Evolutionary conservation across 1,139 yeast genomes (phyloP).

Genomic region (Wickerhamomyces sp.): DNA sequence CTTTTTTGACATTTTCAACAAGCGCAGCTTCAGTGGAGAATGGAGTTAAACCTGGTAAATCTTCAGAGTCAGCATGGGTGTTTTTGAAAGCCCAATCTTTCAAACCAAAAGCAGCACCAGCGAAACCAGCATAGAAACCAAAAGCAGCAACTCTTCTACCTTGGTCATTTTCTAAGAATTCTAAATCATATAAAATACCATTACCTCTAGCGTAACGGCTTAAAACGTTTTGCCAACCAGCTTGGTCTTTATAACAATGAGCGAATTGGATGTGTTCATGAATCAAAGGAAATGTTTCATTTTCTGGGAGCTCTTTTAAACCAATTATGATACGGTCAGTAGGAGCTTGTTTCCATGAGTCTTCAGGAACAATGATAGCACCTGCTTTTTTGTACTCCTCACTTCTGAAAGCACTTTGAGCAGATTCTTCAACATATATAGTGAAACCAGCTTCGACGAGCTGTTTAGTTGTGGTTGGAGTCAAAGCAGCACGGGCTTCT

Average conservation of each 20-base stretch:
- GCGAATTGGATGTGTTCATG: constrained; percentile 98
- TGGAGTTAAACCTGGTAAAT: constrained; percentile 74
- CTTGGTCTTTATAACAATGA: constrained; percentile 97
- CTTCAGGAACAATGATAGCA: constrained; percentile 84
- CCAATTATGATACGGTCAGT: constrained; percentile 86
- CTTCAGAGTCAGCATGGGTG: constrained; percentile 57
- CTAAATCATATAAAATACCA: constrained; percentile 88
- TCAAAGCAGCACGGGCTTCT: constrained; percentile 95
- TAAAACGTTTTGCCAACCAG: constrained; percentile 92
- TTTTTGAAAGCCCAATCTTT: constrained; percentile 94
- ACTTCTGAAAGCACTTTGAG: constrained; percentile 73
- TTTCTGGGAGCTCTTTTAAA: constrained; percentile 90
- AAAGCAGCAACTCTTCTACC: constrained; percentile 99
- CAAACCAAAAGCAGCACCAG: constrained; percentile 96
- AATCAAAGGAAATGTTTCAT: constrained; percentile 81
- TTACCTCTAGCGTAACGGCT: constrained; percentile 86
- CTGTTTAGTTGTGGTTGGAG: constrained; percentile 85
- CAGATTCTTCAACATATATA: constrained; percentile 80
- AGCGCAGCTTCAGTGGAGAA: constrained; percentile 76
- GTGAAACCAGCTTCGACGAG: constrained; percentile 85
- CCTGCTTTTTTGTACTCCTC: constrained; percentile 79
- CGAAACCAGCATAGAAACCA: constrained; percentile 98
- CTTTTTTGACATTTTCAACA: constrained; percentile 63
- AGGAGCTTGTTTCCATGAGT: constrained; percentile 92
- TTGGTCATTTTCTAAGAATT: constrained; percentile 86